Conservation (phyloP, 495 filamentous ascomycete genomes). For the Clohesyomyces aquaticus region DNA sequence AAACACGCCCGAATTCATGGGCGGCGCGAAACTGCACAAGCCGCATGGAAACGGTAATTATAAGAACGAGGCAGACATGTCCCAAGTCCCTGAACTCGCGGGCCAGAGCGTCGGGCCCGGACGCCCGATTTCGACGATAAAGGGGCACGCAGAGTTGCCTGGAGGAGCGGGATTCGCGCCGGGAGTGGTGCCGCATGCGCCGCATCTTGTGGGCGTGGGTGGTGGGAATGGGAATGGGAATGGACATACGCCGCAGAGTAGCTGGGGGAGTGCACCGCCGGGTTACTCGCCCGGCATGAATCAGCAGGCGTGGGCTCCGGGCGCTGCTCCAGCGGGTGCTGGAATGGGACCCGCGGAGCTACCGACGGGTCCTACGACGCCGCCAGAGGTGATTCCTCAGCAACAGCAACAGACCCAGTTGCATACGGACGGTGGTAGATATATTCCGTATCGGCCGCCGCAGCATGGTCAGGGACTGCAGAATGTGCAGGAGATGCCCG, state of each 20-base stretch:
- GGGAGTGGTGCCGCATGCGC: slow-evolving; percentile 10
- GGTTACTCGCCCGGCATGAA: slow-evolving; percentile 29
- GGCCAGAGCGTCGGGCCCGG: slow-evolving; percentile 23
- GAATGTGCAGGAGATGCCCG: slow-evolving; percentile 1
- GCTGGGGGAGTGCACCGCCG: slow-evolving; percentile 30
- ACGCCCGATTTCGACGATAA: slow-evolving; percentile 24
- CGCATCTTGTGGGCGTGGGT: slow-evolving; percentile 26
- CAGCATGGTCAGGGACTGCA: slow-evolving; percentile 3
- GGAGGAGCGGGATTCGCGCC: slow-evolving; percentile 13
- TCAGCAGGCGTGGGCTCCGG: neutral
- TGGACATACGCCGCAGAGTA: slow-evolving; percentile 23
- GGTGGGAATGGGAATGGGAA: slow-evolving; percentile 15
- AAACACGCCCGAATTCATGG: slow-evolving; percentile 15
- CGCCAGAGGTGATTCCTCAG: neutral
- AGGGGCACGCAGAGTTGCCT: slow-evolving; percentile 25
- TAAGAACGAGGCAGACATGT: neutral
- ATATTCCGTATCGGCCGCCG: slow-evolving; percentile 33
- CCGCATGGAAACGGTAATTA: too few relatives aligned
- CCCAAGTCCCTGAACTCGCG: slow-evolving; percentile 22
- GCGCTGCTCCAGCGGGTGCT: neutral
- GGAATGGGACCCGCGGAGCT: neutral
- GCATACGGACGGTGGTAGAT: slow-evolving; percentile 9
- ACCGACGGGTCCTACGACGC: neutral
- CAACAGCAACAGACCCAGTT: neutral
- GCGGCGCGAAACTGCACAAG: slow-evolving; percentile 29